Percentiles rank a stretch among this genome's conserved stretches.
Evolutionary conservation across 176 grass and related monocot species (phyloP).

Genomic region (Tillandsia leiboldiana): DNA sequence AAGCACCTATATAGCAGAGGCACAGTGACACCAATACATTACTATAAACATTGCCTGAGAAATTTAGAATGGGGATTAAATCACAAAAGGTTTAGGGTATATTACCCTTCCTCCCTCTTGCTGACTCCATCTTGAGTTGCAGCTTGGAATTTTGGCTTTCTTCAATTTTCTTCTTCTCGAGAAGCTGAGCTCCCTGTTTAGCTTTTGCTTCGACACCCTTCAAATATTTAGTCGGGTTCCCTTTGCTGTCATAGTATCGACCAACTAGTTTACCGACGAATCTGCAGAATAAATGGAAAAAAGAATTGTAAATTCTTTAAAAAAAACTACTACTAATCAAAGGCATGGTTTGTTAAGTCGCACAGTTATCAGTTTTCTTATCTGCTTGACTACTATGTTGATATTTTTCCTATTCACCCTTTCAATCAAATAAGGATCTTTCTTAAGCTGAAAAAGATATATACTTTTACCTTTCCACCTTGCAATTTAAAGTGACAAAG

Average conservation of each 20-base stretch:
- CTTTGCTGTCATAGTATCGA: conserved; percentile 67
- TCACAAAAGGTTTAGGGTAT: not conserved
- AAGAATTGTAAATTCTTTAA: not conserved
- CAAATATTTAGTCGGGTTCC: conserved; percentile 86
- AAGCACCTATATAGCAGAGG: no score
- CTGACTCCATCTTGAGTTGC: conserved; percentile 92
- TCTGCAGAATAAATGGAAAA: conserved; percentile 33
- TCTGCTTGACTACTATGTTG: no score
- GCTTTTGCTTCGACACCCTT: conserved; percentile 84
- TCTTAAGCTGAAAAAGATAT: no score
- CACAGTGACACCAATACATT: no score
- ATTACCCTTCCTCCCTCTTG: conserved; percentile 75
- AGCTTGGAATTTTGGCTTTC: conserved; percentile 77
- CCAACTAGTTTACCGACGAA: conserved; percentile 76
- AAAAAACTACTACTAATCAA: not conserved
- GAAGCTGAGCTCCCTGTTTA: conserved; percentile 79
- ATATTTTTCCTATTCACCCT: no score
- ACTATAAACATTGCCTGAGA: no score
- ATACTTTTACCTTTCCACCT: no score
- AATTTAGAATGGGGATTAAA: no score
- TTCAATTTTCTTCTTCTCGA: conserved; percentile 81
- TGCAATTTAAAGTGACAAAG: no score
- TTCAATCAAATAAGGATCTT: no score
- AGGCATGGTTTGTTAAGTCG: no score
- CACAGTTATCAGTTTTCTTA: no score